phyloP scores from a whole-genome alignment of 148 eudicot species.

The Vaccinium myrtillus region DNA sequence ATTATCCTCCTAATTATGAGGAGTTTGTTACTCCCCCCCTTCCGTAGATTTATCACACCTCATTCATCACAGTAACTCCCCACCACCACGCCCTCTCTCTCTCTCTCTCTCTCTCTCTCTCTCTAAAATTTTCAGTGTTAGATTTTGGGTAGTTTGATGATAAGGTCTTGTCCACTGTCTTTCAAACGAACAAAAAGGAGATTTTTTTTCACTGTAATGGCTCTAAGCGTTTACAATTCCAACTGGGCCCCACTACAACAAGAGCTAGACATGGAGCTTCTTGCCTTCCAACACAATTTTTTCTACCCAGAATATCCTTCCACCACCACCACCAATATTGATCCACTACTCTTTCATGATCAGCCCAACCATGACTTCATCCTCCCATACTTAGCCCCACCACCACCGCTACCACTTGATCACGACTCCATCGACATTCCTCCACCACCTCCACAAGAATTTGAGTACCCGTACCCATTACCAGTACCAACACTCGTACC shows the following conservation, averaged over 20 bases:
- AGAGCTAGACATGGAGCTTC: slow-evolving; percentile 26
- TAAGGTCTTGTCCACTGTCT: slow-evolving; percentile 7
- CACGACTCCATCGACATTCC: neutral
- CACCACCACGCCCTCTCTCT: too few relatives aligned
- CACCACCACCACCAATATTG: slow-evolving; percentile 7
- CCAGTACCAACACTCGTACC: neutral
- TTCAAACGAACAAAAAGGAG: too few relatives aligned
- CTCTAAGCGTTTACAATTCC: slow-evolving; percentile 30
- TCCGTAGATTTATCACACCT: too few relatives aligned
- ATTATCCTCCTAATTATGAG: too few relatives aligned
- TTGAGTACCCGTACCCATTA: neutral
- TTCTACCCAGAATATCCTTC: slow-evolving; percentile 5
- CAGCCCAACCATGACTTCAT: neutral
- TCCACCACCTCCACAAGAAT: neutral
- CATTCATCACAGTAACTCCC: too few relatives aligned
- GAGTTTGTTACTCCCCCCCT: too few relatives aligned
- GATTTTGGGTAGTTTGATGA: slow-evolving; percentile 13
- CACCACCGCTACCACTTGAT: neutral
- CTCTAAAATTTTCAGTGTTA: slow-evolving; percentile 1
- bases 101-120: slow-evolving; percentile 1
- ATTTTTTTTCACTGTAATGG: neutral
- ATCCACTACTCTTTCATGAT: too few relatives aligned
- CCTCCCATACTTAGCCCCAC: neutral
- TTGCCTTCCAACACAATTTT: slow-evolving; percentile 8
- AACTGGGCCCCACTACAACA: slow-evolving; percentile 17